Percentiles rank a stretch among this genome's conserved stretches.
Evolutionary conservation across 805 yeast genomes (phyloP).

Genomic region (Lachancea sp.): DNA sequence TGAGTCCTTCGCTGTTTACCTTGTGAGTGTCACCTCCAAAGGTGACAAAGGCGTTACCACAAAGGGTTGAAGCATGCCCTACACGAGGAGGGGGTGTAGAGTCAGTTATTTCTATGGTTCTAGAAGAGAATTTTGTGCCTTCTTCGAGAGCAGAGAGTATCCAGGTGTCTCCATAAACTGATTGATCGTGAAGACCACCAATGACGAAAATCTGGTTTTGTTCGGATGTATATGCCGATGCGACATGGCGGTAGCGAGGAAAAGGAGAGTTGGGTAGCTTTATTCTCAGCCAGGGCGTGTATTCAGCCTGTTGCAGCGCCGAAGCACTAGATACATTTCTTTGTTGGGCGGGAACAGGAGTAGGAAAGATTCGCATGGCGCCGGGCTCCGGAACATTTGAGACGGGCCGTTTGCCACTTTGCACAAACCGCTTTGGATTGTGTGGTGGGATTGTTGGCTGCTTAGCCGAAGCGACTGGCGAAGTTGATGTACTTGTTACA

Average conservation of each 20-base stretch:
- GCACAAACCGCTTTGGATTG: constrained; percentile 5
- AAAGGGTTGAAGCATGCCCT: constrained; percentile 85
- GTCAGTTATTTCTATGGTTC: constrained; percentile 61
- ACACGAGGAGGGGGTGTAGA: constrained; percentile 92
- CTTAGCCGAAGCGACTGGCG: neutral
- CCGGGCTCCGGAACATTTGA: constrained; percentile 1
- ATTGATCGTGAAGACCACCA: constrained; percentile 92
- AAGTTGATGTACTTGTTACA: neutral
- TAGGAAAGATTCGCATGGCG: neutral
- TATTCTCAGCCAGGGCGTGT: constrained; percentile 62
- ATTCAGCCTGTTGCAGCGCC: constrained; percentile 17
- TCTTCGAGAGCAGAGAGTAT: constrained; percentile 46
- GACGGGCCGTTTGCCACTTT: neutral
- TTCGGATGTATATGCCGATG: constrained; percentile 68
- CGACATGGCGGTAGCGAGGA: constrained; percentile 91
- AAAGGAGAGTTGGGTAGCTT: constrained; percentile 73
- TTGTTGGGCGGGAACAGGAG: constrained; percentile 19
- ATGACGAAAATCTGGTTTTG: constrained; percentile 77
- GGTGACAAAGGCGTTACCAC: constrained; percentile 91
- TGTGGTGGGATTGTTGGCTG: constrained; percentile 12
- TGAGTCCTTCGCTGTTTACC: constrained; percentile 66
- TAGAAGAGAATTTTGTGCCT: constrained; percentile 36
- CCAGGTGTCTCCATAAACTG: constrained; percentile 96
- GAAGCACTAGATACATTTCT: constrained; percentile 30
- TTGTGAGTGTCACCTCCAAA: constrained; percentile 94